Evolutionary conservation across 2,329 filamentous ascomycete species (phyloP).

Genomic region (Colletotrichum sp.): DNA sequence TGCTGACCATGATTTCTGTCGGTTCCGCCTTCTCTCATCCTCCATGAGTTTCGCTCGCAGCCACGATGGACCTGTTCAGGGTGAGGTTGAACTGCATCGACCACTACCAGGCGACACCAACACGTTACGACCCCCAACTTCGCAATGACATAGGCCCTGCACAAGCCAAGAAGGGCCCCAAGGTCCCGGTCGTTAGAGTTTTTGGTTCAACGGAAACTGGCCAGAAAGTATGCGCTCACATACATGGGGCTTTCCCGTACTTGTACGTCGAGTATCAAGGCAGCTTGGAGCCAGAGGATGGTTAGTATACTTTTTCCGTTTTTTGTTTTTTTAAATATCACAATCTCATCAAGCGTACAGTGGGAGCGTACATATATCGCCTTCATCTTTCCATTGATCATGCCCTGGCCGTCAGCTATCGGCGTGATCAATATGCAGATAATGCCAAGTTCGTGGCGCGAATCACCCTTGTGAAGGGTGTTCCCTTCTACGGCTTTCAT

Average conservation of each 20-base stretch:
- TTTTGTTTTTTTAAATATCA: too few species aligned
- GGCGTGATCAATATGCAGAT: constrained; percentile 73
- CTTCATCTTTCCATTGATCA: constrained; percentile 90
- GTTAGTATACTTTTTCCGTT: constrained; percentile 48
- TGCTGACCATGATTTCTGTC: neutral
- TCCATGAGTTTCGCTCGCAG: neutral
- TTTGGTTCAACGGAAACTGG: constrained; percentile 95
- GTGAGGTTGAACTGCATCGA: constrained; percentile 96
- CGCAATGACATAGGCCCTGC: constrained; percentile 66
- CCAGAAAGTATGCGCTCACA: constrained; percentile 93
- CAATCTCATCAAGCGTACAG: constrained; percentile 44
- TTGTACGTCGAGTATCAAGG: constrained; percentile 89
- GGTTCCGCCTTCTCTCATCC: neutral
- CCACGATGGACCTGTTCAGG: constrained; percentile 74
- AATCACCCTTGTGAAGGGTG: constrained; percentile 88
- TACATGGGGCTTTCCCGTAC: constrained; percentile 96
- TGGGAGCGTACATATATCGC: constrained; percentile 76
- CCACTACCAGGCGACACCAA: constrained; percentile 84
- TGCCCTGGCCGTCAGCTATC: constrained; percentile 85
- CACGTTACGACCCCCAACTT: constrained; percentile 81
- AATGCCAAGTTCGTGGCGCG: constrained; percentile 80
- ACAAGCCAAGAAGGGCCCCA: constrained; percentile 67
- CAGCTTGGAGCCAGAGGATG: constrained; percentile 67
- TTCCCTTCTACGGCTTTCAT: constrained; percentile 95
- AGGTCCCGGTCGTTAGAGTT: constrained; percentile 84